phyloP scores from a whole-genome alignment of 495 filamentous ascomycete species.

The Hypoxylon rickii region DNA sequence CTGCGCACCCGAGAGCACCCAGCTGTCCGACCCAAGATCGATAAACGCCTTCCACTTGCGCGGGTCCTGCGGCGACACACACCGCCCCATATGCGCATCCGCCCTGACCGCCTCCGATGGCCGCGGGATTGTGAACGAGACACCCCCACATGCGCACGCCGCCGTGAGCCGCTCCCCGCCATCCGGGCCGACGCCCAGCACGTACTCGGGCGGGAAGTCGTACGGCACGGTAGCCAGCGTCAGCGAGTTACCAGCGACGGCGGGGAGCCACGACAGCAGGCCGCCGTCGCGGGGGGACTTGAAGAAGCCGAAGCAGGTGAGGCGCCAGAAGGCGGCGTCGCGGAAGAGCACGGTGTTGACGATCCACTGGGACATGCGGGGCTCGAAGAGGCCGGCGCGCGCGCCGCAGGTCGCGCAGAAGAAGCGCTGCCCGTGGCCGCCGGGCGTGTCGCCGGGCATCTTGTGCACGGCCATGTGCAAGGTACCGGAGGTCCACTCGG shows the following conservation, averaged over 20 bases:
- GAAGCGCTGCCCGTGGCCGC: constrained; percentile 54
- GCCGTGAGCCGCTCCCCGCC: constrained; percentile 40
- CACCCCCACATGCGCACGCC: constrained; percentile 51
- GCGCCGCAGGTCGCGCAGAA: constrained; percentile 73
- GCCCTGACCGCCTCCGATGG: constrained; percentile 27
- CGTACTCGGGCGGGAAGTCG: constrained; percentile 16
- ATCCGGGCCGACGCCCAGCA: constrained; percentile 18
- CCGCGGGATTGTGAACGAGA: constrained; percentile 47
- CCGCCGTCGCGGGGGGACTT: constrained; percentile 36
- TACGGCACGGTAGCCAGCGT: constrained; percentile 25
- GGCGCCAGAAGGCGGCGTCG: constrained; percentile 40
- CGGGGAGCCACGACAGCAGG: constrained; percentile 48
- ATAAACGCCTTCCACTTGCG: constrained; percentile 62
- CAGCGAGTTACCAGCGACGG: constrained; percentile 43
- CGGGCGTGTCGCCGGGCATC: constrained; percentile 39
- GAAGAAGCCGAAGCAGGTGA: constrained; percentile 48
- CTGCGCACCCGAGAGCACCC: constrained; percentile 62
- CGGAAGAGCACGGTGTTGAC: constrained; percentile 40
- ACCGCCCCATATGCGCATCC: constrained; percentile 11
- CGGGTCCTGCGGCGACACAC: constrained; percentile 16
- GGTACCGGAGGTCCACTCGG: constrained; percentile 40
- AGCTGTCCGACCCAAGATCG: constrained; percentile 64
- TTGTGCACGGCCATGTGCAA: constrained; percentile 55
- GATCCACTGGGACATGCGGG: constrained; percentile 36
- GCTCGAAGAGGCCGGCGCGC: constrained; percentile 55